These are phyloP conservation scores for Candida glucosophila DNA, from an alignment of 1,139 yeast species.

Conservation along the genomic window DNA sequence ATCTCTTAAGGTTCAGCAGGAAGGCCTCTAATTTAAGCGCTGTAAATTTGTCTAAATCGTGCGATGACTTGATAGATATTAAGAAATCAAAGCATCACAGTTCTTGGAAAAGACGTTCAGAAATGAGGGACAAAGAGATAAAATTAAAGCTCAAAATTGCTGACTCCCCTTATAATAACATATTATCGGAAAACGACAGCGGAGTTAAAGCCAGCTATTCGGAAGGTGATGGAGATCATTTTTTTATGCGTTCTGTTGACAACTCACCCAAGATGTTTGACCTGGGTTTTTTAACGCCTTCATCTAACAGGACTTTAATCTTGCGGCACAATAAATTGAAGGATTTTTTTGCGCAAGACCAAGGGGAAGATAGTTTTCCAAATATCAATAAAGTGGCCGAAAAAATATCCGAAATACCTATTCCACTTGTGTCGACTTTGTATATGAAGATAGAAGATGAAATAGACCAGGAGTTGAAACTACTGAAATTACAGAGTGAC, in stretches of 20 bases:
- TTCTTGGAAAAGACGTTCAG: slow-evolving; percentile 32
- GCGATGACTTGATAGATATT: slow-evolving; percentile 31
- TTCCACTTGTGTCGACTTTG: not conserved
- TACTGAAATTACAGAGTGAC: not conserved
- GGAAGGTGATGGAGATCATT: too few species aligned
- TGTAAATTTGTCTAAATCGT: slow-evolving; percentile 27
- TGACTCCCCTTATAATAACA: not conserved
- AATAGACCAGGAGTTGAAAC: slow-evolving; percentile 13
- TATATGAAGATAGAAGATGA: not conserved
- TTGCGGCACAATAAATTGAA: too few species aligned
- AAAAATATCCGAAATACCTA: not conserved
- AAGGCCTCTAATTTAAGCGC: slow-evolving; percentile 39
- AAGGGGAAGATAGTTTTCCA: too few species aligned
- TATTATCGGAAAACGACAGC: not conserved
- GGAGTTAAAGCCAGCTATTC: not conserved
- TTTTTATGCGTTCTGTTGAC: too few species aligned
- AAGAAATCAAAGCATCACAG: slow-evolving; percentile 22
- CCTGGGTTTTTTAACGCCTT: not conserved
- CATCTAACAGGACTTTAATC: not conserved
- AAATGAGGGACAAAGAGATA: slow-evolving; percentile 21
- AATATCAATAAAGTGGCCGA: not conserved
- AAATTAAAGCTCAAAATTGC: slow-evolving; percentile 13
- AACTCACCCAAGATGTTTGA: not conserved
- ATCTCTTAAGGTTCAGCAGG: slow-evolving; percentile 48
- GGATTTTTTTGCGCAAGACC: too few species aligned